These are phyloP conservation scores for Usnea hakonensis DNA, from an alignment of 495 filamentous ascomycete genomes.

Conservation along the genomic window DNA sequence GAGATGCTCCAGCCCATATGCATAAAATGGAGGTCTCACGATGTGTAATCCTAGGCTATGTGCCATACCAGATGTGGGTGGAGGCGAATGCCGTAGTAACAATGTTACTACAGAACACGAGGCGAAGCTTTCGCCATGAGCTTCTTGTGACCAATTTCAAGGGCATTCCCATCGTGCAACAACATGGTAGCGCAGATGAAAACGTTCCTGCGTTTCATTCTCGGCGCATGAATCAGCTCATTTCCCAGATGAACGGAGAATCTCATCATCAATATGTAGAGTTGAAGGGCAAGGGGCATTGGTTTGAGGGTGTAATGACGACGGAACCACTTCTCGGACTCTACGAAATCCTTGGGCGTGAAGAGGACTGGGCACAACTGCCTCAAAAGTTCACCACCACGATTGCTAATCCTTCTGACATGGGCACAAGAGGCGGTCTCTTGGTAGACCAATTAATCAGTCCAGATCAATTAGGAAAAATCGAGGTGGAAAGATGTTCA, in stretches of 20 bases:
- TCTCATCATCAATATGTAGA: constrained; percentile 40
- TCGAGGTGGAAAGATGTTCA: constrained; percentile 26
- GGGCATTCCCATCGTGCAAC: constrained; percentile 49
- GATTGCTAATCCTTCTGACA: constrained; percentile 43
- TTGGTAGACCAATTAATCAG: constrained; percentile 39
- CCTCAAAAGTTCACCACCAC: constrained; percentile 38
- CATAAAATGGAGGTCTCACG: neutral
- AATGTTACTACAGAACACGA: constrained; percentile 37
- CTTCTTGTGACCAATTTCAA: constrained; percentile 43
- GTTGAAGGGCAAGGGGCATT: constrained; percentile 43
- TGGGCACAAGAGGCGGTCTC: constrained; percentile 44
- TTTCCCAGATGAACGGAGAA: constrained; percentile 34
- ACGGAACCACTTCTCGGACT: constrained; percentile 36
- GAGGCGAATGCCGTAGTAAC: constrained; percentile 41
- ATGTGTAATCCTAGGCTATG: constrained; percentile 38
- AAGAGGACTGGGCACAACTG: constrained; percentile 10
- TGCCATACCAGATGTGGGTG: constrained; percentile 51
- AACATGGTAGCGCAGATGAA: constrained; percentile 49
- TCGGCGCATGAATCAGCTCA: constrained; percentile 42
- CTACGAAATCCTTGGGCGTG: constrained; percentile 27
- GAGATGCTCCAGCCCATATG: neutral
- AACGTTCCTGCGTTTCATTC: constrained; percentile 56
- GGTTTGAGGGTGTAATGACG: constrained; percentile 46
- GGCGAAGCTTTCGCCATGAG: constrained; percentile 49
- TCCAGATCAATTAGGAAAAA: constrained; percentile 39